A percentile compares a stretch with the other conserved stretches of the same genome.
These are phyloP conservation scores for Xylariales sp. DNA, from an alignment of 2,329 filamentous ascomycete species.

Conservation along the genomic window DNA sequence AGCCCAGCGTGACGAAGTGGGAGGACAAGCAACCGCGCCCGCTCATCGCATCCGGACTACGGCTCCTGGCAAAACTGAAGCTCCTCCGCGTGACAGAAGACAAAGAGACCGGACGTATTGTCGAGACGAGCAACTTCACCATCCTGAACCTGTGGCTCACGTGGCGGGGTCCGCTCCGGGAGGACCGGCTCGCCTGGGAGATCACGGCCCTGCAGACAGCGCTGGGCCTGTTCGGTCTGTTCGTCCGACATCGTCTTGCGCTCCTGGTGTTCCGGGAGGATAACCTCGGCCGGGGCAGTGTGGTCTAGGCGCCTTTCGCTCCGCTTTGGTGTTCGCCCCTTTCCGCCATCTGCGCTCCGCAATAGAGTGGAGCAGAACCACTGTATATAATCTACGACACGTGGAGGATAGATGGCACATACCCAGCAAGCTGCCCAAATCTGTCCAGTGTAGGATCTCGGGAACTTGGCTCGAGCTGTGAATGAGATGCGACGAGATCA, in stretches of 20 bases:
- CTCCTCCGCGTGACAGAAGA: constrained; percentile 66
- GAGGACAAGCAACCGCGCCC: constrained; percentile 61
- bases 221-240: constrained; percentile 76
- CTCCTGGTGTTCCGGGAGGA: constrained; percentile 86
- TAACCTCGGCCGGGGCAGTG: constrained; percentile 54
- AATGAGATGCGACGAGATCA: too few relatives aligned
- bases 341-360: neutral
- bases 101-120: constrained; percentile 59
- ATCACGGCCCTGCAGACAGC: constrained; percentile 73
- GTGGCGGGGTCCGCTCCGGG: constrained; percentile 86
- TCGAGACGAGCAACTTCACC: constrained; percentile 84
- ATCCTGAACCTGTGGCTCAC: constrained; percentile 95
- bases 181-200: constrained; percentile 77
- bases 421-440: too few relatives aligned
- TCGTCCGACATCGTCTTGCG: constrained; percentile 80
- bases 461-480: too few relatives aligned
- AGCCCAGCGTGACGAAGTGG: constrained; percentile 81
- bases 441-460: too few relatives aligned
- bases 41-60: constrained; percentile 58
- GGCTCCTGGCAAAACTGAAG: constrained; percentile 61
- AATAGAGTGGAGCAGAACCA: too few relatives aligned
- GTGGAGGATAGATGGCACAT: constrained; percentile 1
- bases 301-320: constrained; percentile 16
- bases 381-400: too few relatives aligned
- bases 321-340: constrained; percentile 1